Conservation (phyloP, 352 stramenopile genomes). For the Pythium phragmiticola region DNA sequence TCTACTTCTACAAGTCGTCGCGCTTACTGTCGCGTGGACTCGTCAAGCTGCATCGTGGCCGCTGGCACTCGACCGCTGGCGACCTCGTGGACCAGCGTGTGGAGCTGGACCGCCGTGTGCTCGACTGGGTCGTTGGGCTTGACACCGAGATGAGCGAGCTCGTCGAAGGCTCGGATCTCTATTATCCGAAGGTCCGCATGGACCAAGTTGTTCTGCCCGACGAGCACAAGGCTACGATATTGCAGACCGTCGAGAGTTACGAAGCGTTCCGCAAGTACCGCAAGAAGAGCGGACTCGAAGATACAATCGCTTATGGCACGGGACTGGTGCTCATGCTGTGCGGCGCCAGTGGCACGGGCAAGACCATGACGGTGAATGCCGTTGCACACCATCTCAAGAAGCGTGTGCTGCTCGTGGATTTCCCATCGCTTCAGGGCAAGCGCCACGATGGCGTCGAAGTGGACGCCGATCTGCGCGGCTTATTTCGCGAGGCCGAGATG, state of each 20-base stretch:
- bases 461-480: conserved; percentile 76
- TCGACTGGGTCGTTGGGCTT: conserved; percentile 86
- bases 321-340: conserved; percentile 81
- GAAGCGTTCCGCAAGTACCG: conserved; percentile 76
- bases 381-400: conserved; percentile 86
- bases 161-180: conserved; percentile 86
- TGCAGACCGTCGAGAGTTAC: conserved; percentile 83
- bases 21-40: conserved; percentile 70
- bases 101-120: conserved; percentile 78
- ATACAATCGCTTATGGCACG: conserved; percentile 75
- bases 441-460: conserved; percentile 69
- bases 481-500: conserved; percentile 89
- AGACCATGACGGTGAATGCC: conserved; percentile 91
- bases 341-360: conserved; percentile 83
- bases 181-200: conserved; percentile 79
- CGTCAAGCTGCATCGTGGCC: conserved; percentile 76
- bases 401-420: conserved; percentile 86
- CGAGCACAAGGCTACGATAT: conserved; percentile 78
- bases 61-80: conserved; percentile 80
- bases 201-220: conserved; percentile 85
- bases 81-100: conserved; percentile 88
- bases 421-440: conserved; percentile 82
- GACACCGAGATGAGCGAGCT: conserved; percentile 91
- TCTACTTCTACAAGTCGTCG: conserved; percentile 90
- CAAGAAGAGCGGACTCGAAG: conserved; percentile 76